Conservation (phyloP, 2,329 filamentous ascomycete genomes). For the Neonectria hederae region DNA sequence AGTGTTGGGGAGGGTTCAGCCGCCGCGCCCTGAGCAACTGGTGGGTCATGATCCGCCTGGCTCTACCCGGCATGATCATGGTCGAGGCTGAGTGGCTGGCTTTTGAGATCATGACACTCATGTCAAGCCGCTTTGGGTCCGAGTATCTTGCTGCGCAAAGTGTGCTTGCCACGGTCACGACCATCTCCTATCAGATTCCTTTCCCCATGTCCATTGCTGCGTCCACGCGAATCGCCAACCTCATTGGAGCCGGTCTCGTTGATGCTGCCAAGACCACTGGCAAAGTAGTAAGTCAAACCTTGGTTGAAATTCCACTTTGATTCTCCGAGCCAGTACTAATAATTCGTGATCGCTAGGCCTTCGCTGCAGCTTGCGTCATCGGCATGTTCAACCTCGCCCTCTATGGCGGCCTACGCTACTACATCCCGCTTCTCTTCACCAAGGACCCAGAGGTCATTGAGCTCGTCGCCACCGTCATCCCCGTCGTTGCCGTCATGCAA, state of each 20-base stretch:
- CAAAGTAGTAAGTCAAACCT: slow-evolving; percentile 69
- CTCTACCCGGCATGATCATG: slow-evolving; percentile 91
- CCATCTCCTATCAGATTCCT: slow-evolving; percentile 88
- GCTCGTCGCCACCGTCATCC: slow-evolving; percentile 75
- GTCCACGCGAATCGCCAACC: slow-evolving; percentile 88
- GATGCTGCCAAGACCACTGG: slow-evolving; percentile 82
- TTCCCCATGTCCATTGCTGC: slow-evolving; percentile 91
- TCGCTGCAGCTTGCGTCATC: slow-evolving; percentile 73
- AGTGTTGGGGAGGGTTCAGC: slow-evolving; percentile 88
- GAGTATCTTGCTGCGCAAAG: slow-evolving; percentile 88
- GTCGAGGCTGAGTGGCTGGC: slow-evolving; percentile 92
- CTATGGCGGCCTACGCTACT: slow-evolving; percentile 72
- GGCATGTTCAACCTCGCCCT: slow-evolving; percentile 81
- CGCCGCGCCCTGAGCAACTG: slow-evolving; percentile 76
- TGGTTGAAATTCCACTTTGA: background rate
- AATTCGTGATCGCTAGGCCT: slow-evolving; percentile 51
- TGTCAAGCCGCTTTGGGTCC: slow-evolving; percentile 80
- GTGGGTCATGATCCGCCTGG: slow-evolving; percentile 84
- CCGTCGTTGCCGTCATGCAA: slow-evolving; percentile 87
- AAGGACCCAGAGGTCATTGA: slow-evolving; percentile 74
- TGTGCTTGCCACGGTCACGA: slow-evolving; percentile 79
- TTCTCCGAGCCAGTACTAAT: background rate
- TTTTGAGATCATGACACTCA: slow-evolving; percentile 91
- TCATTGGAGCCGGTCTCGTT: slow-evolving; percentile 87
- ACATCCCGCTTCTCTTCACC: slow-evolving; percentile 84